These are phyloP conservation scores for Scenedesmus sp. DNA, from an alignment of 163 green algal genomes.

Conservation along the genomic window DNA sequence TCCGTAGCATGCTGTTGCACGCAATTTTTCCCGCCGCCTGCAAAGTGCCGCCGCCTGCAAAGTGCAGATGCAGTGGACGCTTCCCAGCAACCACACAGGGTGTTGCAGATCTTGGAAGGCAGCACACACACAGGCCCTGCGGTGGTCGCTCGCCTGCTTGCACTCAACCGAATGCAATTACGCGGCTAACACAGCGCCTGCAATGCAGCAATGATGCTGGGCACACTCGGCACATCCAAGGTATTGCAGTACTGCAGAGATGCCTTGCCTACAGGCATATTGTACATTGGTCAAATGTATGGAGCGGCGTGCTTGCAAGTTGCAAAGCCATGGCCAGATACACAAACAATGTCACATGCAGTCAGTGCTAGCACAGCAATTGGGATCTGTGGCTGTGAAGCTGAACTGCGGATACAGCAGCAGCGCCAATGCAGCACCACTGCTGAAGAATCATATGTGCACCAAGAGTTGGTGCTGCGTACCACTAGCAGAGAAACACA, in stretches of 20 bases:
- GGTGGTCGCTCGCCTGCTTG: too few species aligned
- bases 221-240: not conserved
- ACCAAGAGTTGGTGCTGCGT: not conserved
- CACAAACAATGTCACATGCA: not conserved
- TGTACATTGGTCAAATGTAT: not conserved
- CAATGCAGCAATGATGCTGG: not conserved
- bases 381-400: not conserved
- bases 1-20: too few species aligned
- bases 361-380: not conserved
- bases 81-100: not conserved
- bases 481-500: not conserved
- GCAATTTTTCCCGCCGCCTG: too few species aligned
- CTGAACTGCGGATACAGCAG: not conserved
- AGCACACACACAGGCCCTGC: too few species aligned
- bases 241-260: not conserved
- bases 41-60: too few species aligned
- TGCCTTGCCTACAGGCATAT: not conserved
- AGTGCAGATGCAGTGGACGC: not conserved
- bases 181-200: not conserved
- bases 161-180: too few species aligned
- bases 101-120: not conserved
- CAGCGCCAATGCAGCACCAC: not conserved
- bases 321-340: too few species aligned
- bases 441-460: not conserved
- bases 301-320: not conserved